Conservation (phyloP, 345 rosid genomes). For the Melastoma malabathricum region DNA sequence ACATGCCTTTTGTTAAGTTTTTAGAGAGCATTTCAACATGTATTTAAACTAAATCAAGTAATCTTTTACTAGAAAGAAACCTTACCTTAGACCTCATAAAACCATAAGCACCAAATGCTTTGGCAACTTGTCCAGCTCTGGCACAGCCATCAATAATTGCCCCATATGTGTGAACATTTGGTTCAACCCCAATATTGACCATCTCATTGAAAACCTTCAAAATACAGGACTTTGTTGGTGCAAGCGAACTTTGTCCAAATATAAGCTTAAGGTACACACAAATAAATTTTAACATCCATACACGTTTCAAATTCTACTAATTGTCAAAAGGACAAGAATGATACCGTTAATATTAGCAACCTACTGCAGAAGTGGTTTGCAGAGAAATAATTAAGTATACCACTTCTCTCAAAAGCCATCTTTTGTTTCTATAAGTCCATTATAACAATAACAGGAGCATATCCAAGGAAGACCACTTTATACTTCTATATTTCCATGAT, state of each 20-base stretch:
- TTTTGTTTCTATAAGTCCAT: too few species aligned
- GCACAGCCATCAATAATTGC: slow-evolving; percentile 98
- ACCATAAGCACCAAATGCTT: slow-evolving; percentile 99
- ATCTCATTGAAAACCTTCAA: slow-evolving; percentile 81
- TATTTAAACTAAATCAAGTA: not conserved
- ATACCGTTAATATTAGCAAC: too few species aligned
- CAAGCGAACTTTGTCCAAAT: not conserved
- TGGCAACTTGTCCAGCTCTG: slow-evolving; percentile 85
- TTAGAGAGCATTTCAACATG: not conserved
- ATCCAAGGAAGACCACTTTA: not conserved
- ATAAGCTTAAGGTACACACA: not conserved
- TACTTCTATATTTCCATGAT: not conserved
- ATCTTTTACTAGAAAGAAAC: slow-evolving; percentile 3
- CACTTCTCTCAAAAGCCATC: too few species aligned
- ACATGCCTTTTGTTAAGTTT: slow-evolving; percentile 12
- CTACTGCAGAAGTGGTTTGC: too few species aligned
- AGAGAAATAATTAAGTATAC: too few species aligned
- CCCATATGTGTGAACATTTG: slow-evolving; percentile 85
- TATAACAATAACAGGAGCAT: not conserved
- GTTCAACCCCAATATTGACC: slow-evolving; percentile 84
- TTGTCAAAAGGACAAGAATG: too few species aligned
- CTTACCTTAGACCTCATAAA: slow-evolving; percentile 93
- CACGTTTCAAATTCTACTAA: not conserved
- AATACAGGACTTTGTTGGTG: not conserved
- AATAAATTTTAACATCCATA: not conserved